These are phyloP conservation scores for Aspergillus udagawae DNA, from an alignment of 2,329 filamentous ascomycete species.

Conservation along the genomic window DNA sequence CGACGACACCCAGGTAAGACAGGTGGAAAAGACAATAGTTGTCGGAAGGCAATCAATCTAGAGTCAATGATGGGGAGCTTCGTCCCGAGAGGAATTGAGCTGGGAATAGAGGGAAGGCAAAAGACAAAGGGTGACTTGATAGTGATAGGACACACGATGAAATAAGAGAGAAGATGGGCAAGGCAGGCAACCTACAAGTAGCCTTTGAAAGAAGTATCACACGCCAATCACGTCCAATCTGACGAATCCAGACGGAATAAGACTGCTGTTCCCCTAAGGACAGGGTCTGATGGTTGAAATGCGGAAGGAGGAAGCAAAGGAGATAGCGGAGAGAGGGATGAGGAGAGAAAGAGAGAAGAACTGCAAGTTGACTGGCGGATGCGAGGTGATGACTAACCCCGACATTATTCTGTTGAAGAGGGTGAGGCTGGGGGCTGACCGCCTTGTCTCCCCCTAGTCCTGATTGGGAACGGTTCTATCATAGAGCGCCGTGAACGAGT, in stretches of 20 bases:
- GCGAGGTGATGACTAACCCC: not conserved
- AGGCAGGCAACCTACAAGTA: slow-evolving; percentile 44
- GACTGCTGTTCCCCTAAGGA: slow-evolving; percentile 6
- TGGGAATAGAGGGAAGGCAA: slow-evolving; percentile 14
- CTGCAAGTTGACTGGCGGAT: not conserved
- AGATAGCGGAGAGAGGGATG: not conserved
- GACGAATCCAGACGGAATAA: slow-evolving; percentile 11
- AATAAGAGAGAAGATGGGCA: slow-evolving; percentile 17
- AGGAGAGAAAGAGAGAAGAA: not conserved
- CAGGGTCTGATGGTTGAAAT: slow-evolving; percentile 2
- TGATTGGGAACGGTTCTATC: not conserved
- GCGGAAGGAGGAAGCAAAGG: not conserved
- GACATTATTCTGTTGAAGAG: too few species aligned
- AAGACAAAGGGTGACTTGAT: slow-evolving; percentile 13
- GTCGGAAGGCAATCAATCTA: slow-evolving; percentile 7
- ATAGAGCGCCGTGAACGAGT: not conserved
- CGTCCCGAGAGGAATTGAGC: slow-evolving; percentile 10
- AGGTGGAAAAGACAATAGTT: slow-evolving; percentile 12
- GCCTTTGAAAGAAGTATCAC: slow-evolving; percentile 24
- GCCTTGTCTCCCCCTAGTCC: not conserved
- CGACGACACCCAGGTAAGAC: slow-evolving; percentile 13
- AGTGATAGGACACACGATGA: slow-evolving; percentile 15
- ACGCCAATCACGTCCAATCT: slow-evolving; percentile 15
- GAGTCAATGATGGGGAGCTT: slow-evolving; percentile 6
- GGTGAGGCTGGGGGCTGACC: not conserved